Evolutionary conservation across 2,329 filamentous ascomycete genomes (phyloP).

Genomic region (Cladosporium phlei): DNA sequence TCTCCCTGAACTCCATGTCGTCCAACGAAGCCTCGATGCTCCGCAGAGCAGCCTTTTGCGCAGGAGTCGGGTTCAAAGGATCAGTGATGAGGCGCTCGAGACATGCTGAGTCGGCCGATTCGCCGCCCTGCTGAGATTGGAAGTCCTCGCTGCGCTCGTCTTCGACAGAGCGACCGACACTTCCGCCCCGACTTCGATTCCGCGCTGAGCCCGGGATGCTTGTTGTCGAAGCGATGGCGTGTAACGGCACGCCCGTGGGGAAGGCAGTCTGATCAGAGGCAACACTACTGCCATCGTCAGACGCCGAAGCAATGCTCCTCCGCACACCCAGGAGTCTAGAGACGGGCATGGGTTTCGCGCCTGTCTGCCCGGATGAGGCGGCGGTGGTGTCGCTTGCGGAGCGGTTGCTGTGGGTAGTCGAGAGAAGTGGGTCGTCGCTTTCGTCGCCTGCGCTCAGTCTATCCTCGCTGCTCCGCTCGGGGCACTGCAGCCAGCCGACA

Average conservation of each 20-base stretch:
- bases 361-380: neutral
- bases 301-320: constrained; percentile 1
- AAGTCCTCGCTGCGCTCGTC: no score
- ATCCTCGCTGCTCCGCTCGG: no score
- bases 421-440: neutral
- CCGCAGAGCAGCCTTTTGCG: constrained; percentile 13
- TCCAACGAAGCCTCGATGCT: constrained; percentile 11
- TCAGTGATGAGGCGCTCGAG: constrained; percentile 21
- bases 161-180: no score
- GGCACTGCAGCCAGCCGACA: constrained; percentile 75
- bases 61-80: constrained; percentile 20
- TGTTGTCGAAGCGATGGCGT: no score
- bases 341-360: constrained; percentile 3
- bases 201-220: no score
- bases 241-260: neutral
- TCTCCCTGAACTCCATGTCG: constrained; percentile 56
- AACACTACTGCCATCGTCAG: constrained; percentile 8
- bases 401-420: neutral
- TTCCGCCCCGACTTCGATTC: no score
- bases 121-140: neutral
- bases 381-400: neutral
- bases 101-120: neutral
- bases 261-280: constrained; percentile 10
- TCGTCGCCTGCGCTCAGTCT: no score
- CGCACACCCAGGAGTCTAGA: constrained; percentile 1